A percentile compares a stretch with the other conserved stretches of the same genome.
Evolutionary conservation across 495 filamentous ascomycete species (phyloP).

Genomic region (Cercophora sp.): DNA sequence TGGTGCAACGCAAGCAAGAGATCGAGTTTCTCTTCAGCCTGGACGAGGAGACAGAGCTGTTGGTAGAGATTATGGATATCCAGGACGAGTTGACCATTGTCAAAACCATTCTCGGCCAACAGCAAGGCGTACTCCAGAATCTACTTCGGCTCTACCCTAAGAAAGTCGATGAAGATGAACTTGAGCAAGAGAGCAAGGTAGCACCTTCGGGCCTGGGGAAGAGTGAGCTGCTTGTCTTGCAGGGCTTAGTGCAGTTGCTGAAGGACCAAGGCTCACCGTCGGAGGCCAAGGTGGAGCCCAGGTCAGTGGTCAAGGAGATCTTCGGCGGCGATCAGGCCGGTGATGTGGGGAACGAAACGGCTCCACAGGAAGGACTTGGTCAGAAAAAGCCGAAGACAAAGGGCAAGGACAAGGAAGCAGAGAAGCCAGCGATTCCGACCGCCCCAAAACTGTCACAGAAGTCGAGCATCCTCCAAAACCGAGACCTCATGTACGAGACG

Average conservation of each 20-base stretch:
- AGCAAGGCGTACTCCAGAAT: constrained; percentile 12
- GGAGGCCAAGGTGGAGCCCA: background rate
- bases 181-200: background rate
- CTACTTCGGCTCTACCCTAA: constrained; percentile 15
- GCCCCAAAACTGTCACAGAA: too few relatives aligned
- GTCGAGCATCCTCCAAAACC: constrained; percentile 10
- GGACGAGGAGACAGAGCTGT: constrained; percentile 14
- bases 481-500: constrained; percentile 17
- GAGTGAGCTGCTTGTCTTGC: constrained; percentile 12
- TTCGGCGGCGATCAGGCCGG: too few relatives aligned
- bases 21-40: constrained; percentile 18
- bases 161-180: constrained; percentile 8
- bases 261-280: constrained; percentile 7
- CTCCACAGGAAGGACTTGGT: background rate
- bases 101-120: constrained; percentile 15
- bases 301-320: background rate
- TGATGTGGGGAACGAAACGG: too few relatives aligned
- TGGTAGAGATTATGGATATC: constrained; percentile 22
- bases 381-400: background rate
- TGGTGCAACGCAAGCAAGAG: constrained; percentile 9
- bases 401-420: background rate
- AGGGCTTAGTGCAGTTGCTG: constrained; percentile 13
- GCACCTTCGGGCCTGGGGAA: constrained; percentile 5
- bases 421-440: too few relatives aligned
- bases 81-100: constrained; percentile 21